A percentile compares a stretch with the other conserved stretches of the same genome.
phyloP scores from a whole-genome alignment of 805 yeast genomes.

The Starmerella stellata region DNA sequence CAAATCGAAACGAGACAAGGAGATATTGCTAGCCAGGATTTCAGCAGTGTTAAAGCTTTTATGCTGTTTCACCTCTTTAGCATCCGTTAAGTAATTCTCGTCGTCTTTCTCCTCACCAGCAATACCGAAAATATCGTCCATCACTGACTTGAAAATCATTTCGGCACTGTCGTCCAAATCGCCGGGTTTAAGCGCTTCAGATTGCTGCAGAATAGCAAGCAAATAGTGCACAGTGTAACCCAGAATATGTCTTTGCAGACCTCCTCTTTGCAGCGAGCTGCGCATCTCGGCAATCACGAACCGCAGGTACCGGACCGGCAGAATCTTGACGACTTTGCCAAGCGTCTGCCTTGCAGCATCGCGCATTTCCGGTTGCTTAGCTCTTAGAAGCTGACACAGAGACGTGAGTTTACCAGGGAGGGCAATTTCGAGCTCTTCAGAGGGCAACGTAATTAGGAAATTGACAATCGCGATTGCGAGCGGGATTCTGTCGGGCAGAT shows the following conservation, averaged over 20 bases:
- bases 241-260: slow-evolving; percentile 70
- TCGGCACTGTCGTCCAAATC: slow-evolving; percentile 50
- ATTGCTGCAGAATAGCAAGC: slow-evolving; percentile 33
- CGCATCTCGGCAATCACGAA: slow-evolving; percentile 65
- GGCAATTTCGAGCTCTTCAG: slow-evolving; percentile 35
- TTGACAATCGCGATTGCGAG: slow-evolving; percentile 64
- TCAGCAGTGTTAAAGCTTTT: slow-evolving; percentile 81
- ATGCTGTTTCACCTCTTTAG: slow-evolving; percentile 79
- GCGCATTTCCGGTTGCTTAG: slow-evolving; percentile 71
- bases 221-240: slow-evolving; percentile 72
- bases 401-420: slow-evolving; percentile 72
- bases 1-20: slow-evolving; percentile 36
- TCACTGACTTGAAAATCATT: slow-evolving; percentile 48
- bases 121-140: slow-evolving; percentile 85
- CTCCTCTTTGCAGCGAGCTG: slow-evolving; percentile 67
- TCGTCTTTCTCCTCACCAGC: slow-evolving; percentile 91
- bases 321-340: slow-evolving; percentile 39
- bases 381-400: slow-evolving; percentile 74
- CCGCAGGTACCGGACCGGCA: slow-evolving; percentile 58
- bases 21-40: slow-evolving; percentile 46
- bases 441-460: slow-evolving; percentile 43
- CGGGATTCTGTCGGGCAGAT: slow-evolving; percentile 55
- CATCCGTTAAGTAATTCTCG: slow-evolving; percentile 67
- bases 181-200: slow-evolving; percentile 29
- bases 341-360: slow-evolving; percentile 67